Conservation (phyloP, 1,284 basidiomycete species). For the Vanrija sp. region DNA sequence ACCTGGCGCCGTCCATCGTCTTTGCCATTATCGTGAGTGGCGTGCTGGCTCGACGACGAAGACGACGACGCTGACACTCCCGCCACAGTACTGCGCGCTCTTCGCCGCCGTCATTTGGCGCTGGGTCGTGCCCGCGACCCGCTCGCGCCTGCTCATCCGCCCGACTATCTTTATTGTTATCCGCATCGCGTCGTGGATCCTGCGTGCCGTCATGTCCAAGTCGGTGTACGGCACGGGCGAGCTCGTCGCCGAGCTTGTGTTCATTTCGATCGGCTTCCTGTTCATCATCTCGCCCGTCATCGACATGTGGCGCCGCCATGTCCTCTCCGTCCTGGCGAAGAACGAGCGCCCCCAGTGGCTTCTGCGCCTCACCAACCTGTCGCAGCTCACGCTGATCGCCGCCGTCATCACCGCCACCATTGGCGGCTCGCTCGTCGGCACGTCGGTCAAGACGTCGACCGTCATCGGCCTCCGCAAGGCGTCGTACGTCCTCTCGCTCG, state of each 20-base stretch:
- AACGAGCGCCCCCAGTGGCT: conserved; percentile 9
- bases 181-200: conserved; percentile 23
- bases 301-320: conserved; percentile 25
- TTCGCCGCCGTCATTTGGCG: conserved; percentile 26
- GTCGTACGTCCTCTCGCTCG: conserved; percentile 21
- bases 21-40: conserved; percentile 30
- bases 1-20: conserved; percentile 36
- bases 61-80: not conserved
- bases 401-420: conserved; percentile 25
- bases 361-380: not conserved
- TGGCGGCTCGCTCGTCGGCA: conserved; percentile 9
- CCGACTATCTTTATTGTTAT: conserved; percentile 25
- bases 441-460: conserved; percentile 1
- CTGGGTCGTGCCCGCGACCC: conserved; percentile 4
- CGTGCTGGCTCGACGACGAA: not conserved
- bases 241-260: conserved; percentile 33
- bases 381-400: conserved; percentile 13
- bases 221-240: conserved; percentile 17
- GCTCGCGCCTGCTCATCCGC: conserved; percentile 26
- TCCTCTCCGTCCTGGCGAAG: conserved; percentile 5
- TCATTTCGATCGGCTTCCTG: conserved; percentile 29
- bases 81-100: conserved; percentile 20
- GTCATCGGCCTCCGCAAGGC: conserved; percentile 23
- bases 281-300: conserved; percentile 34
- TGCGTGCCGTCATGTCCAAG: conserved; percentile 32